Base-by-base conservation (phyloP, 139 green algal genomes). In the Chlamydomonas sp. region DNA sequence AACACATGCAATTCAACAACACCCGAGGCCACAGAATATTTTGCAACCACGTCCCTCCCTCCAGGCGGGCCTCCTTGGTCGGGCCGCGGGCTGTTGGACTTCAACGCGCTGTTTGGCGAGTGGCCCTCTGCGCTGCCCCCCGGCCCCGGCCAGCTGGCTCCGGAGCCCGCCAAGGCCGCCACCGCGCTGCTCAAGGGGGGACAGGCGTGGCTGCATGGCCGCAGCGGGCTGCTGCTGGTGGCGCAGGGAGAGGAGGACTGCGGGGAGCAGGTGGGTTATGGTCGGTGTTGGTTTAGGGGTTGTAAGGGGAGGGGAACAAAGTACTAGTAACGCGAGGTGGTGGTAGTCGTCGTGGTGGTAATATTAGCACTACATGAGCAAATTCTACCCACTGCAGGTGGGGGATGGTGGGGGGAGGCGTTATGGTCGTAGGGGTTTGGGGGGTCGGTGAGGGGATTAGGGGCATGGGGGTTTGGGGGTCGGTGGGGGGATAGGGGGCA, bases 131-230 rank as follows among this genome's bases (percentile, higher is more conserved):
- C 88, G 1, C 20, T 94, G 77, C 92, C 92, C 1, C 58, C 7
- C 16, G 57, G 9, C 0, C 60, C 60, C 4, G 83, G 69, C 9
- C 31, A 68, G 3, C 89, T 91, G 63, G 72, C 92, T 3, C 90
- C 82, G 1, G 78, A 86, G 49, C 90, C 90, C 1, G 85, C 72
- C 49, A 64, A 77, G 59, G 69, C 77, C 57, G 79, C 90, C 5
- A 92, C 91, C 49, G 90, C 90, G 3, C 81, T 90, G 68, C 90
- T 94, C 57, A 82, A 83, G 49, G 88, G 89, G 72, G 92, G 92
- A 0, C 90, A 92, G 80, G 81, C 92, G 1, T 94, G 90, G 85
- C 57, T 91, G 79, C 77, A 92, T 63, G 74, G 59, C 0, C 60
- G 87, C 5, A 78, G 85, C 60, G 75, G 85, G 71, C 20, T 58